Evolutionary conservation across 106 monocot genomes (phyloP), one percentile per base, ranked within the genome.

Genomic region (Vanilla planifolia): DNA sequence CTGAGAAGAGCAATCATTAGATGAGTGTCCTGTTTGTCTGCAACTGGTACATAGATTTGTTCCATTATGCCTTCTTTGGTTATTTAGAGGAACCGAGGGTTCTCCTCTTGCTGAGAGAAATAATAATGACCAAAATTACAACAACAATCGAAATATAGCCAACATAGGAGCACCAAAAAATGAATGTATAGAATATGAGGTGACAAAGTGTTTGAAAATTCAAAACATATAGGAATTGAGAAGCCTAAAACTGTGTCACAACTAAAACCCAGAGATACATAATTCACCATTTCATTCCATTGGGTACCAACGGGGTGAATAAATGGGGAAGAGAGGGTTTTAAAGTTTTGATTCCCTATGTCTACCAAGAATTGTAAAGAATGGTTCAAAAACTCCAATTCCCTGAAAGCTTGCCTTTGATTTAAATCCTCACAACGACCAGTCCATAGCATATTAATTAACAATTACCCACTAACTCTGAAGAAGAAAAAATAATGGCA

Each of bases 31-130:
- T 37, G 70, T 64, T 51, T 76, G 79, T 26, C 73, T 63, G 70
- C 79, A 88, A 33, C 61, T 52, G 16, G 43, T 8, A 73, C 82
- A 79, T 26, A 48, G 44, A 64, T 68, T 67, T 43, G 53, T 52
- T 52, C 64, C 65, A 17, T 70, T 46, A 60, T 66, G 72, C 70
- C 73, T 76, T 64, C 73, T 71, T 29, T 55, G 42, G 14, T 51
- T 25, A 61, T 28, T 79, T 53, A 65, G 66, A 70, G 82, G 43
- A 21, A 77, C 80, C 2, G 51, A 61, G 35, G 62, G 20, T 39
- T 71, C 78, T 33, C 71, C 82, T 85, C 90, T 81, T 65, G 65
- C 85, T 91, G 77, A 33, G 23, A 63, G 33, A 9, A 47, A 34
- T 5, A 44, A 28, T 20, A 21, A 60, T 58, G 21, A n/a, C n/a